Conservation (phyloP, 2,329 filamentous ascomycete species). For the Xenoacremonium recifei region DNA sequence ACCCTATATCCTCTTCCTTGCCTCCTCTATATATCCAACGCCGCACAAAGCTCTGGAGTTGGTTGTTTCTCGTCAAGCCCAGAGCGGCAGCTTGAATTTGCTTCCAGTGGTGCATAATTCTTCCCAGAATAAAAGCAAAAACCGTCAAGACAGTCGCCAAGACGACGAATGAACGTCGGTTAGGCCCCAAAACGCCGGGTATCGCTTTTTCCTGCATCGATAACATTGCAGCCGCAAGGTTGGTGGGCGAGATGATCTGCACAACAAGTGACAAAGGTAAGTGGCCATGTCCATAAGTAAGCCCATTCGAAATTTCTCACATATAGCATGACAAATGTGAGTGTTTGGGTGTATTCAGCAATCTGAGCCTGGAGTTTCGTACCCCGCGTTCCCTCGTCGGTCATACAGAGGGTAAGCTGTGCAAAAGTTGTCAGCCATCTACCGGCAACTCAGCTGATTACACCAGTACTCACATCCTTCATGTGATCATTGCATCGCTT, state of each 20-base stretch:
- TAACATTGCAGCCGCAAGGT: conserved; percentile 4
- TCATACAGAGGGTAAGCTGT: background rate
- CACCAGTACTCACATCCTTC: conserved; percentile 1
- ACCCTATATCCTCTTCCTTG: too few species aligned
- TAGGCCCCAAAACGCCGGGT: conserved; percentile 1
- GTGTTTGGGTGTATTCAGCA: background rate
- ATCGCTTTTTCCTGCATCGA: conserved; percentile 15
- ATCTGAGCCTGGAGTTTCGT: background rate
- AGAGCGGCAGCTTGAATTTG: too few species aligned
- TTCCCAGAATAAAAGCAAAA: background rate
- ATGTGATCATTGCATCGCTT: conserved; percentile 1
- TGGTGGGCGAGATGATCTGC: conserved; percentile 1
- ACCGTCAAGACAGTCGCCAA: background rate
- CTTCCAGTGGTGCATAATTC: background rate
- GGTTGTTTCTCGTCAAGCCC: too few species aligned
- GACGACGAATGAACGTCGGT: conserved; percentile 1
- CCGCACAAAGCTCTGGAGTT: too few species aligned
- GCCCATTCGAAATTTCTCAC: conserved; percentile 1
- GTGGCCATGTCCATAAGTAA: too few species aligned
- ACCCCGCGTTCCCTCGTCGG: background rate
- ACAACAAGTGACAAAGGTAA: too few species aligned
- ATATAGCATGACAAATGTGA: background rate
- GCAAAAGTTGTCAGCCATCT: background rate
- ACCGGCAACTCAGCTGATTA: too few species aligned
- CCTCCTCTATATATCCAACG: too few species aligned